Percentiles rank a stretch among this genome's conserved stretches.
phyloP scores from a whole-genome alignment of 1,284 basidiomycete genomes.

The Phylloporus sp. region DNA sequence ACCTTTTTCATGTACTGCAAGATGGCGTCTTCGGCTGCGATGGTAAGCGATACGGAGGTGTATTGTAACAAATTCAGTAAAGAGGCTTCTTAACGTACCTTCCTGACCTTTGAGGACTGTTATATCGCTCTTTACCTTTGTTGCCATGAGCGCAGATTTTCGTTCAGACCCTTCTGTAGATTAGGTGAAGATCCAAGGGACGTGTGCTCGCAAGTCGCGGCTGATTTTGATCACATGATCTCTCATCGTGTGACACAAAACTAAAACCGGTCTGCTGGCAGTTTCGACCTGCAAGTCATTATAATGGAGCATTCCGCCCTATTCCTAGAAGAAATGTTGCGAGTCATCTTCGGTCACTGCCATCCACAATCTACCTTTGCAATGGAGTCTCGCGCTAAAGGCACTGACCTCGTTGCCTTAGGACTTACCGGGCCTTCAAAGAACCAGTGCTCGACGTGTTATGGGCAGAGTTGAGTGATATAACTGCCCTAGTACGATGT shows the following conservation, averaged over 20 bases:
- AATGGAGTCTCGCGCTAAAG: background rate
- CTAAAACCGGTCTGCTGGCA: too few species aligned
- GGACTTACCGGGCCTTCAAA: conserved; percentile 17
- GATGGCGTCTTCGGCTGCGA: conserved; percentile 72
- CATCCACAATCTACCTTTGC: background rate
- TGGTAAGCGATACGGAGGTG: too few species aligned
- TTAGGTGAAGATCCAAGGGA: background rate
- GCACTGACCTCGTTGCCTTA: background rate
- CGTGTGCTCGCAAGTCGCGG: too few species aligned
- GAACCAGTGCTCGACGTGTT: conserved; percentile 16
- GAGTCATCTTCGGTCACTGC: background rate
- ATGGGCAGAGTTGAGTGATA: conserved; percentile 13
- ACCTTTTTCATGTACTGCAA: conserved; percentile 79
- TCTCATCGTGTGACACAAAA: background rate
- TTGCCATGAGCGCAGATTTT: conserved; percentile 37
- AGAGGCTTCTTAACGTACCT: conserved; percentile 45
- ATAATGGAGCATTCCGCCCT: background rate
- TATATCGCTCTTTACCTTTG: conserved; percentile 59
- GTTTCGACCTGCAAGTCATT: too few species aligned
- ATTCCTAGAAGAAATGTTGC: background rate
- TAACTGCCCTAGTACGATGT: background rate
- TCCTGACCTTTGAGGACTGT: conserved; percentile 76
- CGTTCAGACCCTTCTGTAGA: background rate
- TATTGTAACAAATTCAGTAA: background rate
- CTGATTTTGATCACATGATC: conserved; percentile 3